phyloP scores from a whole-genome alignment of 2,329 filamentous ascomycete genomes.

The Paecilomyces fulvus region DNA sequence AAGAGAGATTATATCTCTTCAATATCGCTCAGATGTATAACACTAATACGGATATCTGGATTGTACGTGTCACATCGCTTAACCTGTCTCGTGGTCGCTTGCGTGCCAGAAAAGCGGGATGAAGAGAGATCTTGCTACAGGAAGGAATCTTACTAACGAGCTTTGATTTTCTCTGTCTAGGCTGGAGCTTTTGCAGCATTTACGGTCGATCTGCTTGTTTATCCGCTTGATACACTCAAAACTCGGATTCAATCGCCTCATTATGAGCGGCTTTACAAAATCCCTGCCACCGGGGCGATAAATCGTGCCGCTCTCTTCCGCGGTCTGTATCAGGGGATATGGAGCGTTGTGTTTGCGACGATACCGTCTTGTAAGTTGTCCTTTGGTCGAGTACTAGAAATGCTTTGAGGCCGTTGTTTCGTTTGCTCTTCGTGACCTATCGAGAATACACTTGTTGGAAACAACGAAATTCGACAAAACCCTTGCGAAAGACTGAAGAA shows the following conservation, averaged over 20 bases:
- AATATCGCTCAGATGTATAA: slow-evolving; percentile 35
- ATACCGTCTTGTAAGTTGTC: slow-evolving; percentile 63
- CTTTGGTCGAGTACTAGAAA: neutral
- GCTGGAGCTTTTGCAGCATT: slow-evolving; percentile 80
- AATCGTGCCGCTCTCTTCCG: slow-evolving; percentile 52
- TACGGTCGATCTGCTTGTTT: slow-evolving; percentile 75
- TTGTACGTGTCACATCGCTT: slow-evolving; percentile 35
- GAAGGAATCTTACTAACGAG: neutral
- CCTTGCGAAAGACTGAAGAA: neutral
- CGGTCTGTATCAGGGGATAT: slow-evolving; percentile 80
- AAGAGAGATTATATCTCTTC: neutral
- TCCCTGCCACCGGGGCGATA: slow-evolving; percentile 47
- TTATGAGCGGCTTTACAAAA: slow-evolving; percentile 58
- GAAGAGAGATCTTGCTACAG: neutral
- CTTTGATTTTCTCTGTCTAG: slow-evolving; percentile 33
- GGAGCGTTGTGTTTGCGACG: slow-evolving; percentile 75
- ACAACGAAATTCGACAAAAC: neutral
- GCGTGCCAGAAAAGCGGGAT: too few species aligned
- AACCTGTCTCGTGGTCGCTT: neutral
- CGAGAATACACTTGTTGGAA: neutral
- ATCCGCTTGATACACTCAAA: slow-evolving; percentile 83
- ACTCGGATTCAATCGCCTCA: slow-evolving; percentile 74
- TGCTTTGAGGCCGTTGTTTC: neutral
- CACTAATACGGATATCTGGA: slow-evolving; percentile 48
- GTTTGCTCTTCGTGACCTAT: neutral